Conservation (phyloP, 768 basidiomycete genomes). For the Kwoniella dendrophila region DNA sequence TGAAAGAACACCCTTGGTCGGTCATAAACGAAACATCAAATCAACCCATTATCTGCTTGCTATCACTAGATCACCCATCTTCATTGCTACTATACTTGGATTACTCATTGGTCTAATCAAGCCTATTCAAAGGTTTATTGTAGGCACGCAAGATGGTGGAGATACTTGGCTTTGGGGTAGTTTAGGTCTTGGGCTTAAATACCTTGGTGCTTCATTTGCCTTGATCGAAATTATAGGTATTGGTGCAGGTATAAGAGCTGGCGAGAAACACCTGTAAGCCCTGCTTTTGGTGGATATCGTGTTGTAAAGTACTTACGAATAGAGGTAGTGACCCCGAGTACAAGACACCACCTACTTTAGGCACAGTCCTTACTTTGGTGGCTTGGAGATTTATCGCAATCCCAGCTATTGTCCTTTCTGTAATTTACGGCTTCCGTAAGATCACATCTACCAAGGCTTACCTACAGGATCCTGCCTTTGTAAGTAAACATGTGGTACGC, state of each 20-base stretch:
- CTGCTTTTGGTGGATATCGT: background rate
- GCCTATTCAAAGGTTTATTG: conserved; percentile 37
- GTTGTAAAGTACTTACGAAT: background rate
- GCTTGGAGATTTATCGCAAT: conserved; percentile 47
- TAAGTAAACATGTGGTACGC: conserved; percentile 36
- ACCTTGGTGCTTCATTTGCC: conserved; percentile 41
- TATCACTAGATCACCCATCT: conserved; percentile 19
- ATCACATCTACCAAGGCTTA: conserved; percentile 44
- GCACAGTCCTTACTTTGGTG: conserved; percentile 40
- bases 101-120: conserved; percentile 49
- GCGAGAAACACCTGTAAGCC: conserved; percentile 35
- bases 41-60: background rate
- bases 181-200: conserved; percentile 36
- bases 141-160: conserved; percentile 27
- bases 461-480: conserved; percentile 53
- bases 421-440: conserved; percentile 46
- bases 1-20: conserved; percentile 48
- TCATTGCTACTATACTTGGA: conserved; percentile 39
- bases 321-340: conserved; percentile 31
- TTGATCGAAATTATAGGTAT: conserved; percentile 43
- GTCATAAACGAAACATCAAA: background rate
- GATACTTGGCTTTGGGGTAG: conserved; percentile 48
- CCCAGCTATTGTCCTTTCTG: conserved; percentile 41
- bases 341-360: conserved; percentile 46
- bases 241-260: conserved; percentile 41